A percentile compares a stretch with the other conserved stretches of the same genome.
Evolutionary conservation across 108 stramenopile genomes (phyloP).

Genomic region (Fragilariopsis cylindrus): DNA sequence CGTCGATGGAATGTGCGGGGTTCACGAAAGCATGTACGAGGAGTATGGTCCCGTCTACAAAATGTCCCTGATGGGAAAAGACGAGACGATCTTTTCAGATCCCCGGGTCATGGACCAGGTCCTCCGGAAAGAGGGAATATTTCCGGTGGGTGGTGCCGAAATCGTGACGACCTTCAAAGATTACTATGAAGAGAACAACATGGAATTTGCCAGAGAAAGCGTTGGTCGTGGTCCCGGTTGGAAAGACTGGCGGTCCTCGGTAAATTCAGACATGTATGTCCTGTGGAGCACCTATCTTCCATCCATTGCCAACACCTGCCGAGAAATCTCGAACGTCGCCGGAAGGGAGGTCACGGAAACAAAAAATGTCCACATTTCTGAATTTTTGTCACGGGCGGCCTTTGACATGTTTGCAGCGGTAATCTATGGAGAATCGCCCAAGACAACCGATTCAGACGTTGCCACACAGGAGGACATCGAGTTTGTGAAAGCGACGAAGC

Average conservation of each 20-base stretch:
- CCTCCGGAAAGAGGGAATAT: slow-evolving; percentile 1
- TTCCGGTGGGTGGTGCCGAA: neutral
- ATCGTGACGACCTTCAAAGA: slow-evolving; percentile 3
- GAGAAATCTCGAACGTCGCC: neutral
- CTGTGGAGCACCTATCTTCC: slow-evolving; percentile 12
- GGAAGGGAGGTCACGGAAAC: neutral
- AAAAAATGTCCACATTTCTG: neutral
- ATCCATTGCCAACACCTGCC: slow-evolving; percentile 4
- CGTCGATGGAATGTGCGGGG: neutral
- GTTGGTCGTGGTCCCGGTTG: neutral
- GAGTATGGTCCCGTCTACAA: slow-evolving; percentile 6
- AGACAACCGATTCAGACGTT: neutral
- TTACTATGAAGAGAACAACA: slow-evolving; percentile 5
- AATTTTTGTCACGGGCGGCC: slow-evolving; percentile 3
- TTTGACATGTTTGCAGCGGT: slow-evolving; percentile 11
- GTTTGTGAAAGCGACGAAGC: neutral
- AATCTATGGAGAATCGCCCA: neutral
- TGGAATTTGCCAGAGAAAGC: neutral
- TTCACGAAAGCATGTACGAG: slow-evolving; percentile 11
- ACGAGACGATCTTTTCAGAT: slow-evolving; percentile 5
- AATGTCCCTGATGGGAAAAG: neutral
- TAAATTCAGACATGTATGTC: slow-evolving; percentile 6
- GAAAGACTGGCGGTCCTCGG: neutral
- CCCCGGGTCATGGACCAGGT: slow-evolving; percentile 1
- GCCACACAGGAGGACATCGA: neutral